These are phyloP conservation scores for Cladorrhinum samala DNA, from an alignment of 495 filamentous ascomycete species.

Conservation along the genomic window DNA sequence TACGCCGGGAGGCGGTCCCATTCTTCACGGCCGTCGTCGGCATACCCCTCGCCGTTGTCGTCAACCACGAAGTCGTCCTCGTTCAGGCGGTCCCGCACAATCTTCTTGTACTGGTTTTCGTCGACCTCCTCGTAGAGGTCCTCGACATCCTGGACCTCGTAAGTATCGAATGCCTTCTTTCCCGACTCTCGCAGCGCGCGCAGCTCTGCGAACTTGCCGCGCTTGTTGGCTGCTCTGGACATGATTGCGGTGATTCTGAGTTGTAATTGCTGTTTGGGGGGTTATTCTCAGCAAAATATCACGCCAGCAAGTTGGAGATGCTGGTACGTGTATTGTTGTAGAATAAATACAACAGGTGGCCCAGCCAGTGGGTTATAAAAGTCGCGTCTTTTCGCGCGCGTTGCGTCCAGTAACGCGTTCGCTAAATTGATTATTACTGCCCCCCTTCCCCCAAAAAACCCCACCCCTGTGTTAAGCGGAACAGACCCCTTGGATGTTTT, in stretches of 20 bases:
- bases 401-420: neutral
- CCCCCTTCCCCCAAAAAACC: neutral
- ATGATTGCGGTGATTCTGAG: conserved; percentile 20
- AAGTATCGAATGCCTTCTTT: conserved; percentile 83
- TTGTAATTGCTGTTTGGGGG: neutral
- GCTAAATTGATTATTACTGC: neutral
- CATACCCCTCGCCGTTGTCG: conserved; percentile 89
- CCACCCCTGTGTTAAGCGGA: no score
- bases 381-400: neutral
- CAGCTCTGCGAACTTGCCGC: conserved; percentile 66
- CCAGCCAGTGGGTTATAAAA: neutral
- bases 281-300: neutral
- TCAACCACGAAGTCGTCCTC: conserved; percentile 97
- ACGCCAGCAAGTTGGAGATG: neutral
- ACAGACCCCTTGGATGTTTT: no score
- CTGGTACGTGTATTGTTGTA: no score
- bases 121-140: conserved; percentile 94
- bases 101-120: conserved; percentile 94
- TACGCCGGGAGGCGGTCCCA: conserved; percentile 72
- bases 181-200: conserved; percentile 78
- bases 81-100: conserved; percentile 81
- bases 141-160: conserved; percentile 78
- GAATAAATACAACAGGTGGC: neutral
- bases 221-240: conserved; percentile 40
- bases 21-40: conserved; percentile 93